phyloP scores from a whole-genome alignment of 345 rosid species.

The Salix suchowensis region DNA sequence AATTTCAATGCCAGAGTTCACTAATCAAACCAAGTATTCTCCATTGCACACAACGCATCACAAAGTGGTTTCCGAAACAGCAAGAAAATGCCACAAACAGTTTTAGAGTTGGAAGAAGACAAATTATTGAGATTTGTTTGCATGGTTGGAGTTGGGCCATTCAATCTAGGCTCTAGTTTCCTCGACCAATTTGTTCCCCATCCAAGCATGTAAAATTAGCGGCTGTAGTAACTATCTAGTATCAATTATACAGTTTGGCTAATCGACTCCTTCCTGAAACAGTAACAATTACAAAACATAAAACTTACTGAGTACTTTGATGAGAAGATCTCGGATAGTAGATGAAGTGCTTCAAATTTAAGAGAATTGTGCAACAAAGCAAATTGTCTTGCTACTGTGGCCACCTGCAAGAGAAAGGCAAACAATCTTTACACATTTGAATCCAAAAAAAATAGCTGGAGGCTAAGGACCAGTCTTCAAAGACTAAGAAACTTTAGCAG shows the following conservation, averaged over 20 bases:
- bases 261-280: no score
- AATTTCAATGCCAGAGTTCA: no score
- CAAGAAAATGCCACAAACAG: constrained; percentile 5
- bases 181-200: no score
- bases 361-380: constrained; percentile 68
- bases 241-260: no score
- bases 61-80: constrained; percentile 49
- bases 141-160: no score
- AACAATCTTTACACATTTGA: background rate
- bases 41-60: constrained; percentile 43
- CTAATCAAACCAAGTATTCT: no score
- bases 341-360: constrained; percentile 79
- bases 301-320: constrained; percentile 50
- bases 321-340: constrained; percentile 66
- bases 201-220: no score
- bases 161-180: no score
- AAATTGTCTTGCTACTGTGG: constrained; percentile 59
- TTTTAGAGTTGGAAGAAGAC: background rate
- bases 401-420: constrained; percentile 41
- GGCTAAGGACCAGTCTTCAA: background rate
- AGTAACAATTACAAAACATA: background rate
- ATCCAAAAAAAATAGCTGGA: background rate
- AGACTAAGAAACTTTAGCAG: background rate
- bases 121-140: no score
- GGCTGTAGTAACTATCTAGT: no score